Conservation (phyloP, 2,329 filamentous ascomycete species). For the Pyrenophora graminea region DNA sequence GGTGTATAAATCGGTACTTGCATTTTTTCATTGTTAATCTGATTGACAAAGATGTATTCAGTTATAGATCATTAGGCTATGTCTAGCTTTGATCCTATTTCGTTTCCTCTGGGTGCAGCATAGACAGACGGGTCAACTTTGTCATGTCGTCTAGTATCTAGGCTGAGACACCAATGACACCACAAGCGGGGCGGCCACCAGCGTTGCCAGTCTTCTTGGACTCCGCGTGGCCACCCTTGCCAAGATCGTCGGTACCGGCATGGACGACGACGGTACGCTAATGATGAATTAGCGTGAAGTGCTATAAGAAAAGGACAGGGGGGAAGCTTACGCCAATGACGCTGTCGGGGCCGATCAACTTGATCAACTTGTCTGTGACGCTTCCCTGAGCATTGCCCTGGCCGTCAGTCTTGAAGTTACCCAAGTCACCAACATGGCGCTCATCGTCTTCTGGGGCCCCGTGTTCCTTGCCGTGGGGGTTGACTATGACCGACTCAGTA, state of each 20-base stretch:
- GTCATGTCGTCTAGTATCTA: background rate
- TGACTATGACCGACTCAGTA: constrained; percentile 65
- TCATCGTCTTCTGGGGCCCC: constrained; percentile 80
- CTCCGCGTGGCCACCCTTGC: constrained; percentile 88
- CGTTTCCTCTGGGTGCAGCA: background rate
- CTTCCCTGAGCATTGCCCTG: constrained; percentile 88
- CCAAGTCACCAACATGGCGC: constrained; percentile 95
- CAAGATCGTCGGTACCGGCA: constrained; percentile 93
- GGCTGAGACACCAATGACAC: constrained; percentile 84
- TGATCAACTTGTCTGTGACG: constrained; percentile 79
- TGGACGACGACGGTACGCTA: constrained; percentile 95
- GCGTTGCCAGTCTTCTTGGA: constrained; percentile 99
- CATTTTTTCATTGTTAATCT: background rate
- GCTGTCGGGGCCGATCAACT: constrained; percentile 95
- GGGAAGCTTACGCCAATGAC: constrained; percentile 77
- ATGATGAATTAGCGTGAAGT: constrained; percentile 14
- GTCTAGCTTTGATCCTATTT: background rate
- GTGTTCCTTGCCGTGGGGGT: constrained; percentile 91
- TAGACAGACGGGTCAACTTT: background rate
- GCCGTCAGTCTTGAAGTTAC: constrained; percentile 93
- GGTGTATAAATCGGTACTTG: no score
- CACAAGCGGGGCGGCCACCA: constrained; percentile 89
- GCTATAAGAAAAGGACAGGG: background rate
- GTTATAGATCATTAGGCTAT: background rate
- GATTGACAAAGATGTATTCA: background rate